Evolutionary conservation across 805 yeast genomes (phyloP).

Genomic region (Pichia cabralensis): DNA sequence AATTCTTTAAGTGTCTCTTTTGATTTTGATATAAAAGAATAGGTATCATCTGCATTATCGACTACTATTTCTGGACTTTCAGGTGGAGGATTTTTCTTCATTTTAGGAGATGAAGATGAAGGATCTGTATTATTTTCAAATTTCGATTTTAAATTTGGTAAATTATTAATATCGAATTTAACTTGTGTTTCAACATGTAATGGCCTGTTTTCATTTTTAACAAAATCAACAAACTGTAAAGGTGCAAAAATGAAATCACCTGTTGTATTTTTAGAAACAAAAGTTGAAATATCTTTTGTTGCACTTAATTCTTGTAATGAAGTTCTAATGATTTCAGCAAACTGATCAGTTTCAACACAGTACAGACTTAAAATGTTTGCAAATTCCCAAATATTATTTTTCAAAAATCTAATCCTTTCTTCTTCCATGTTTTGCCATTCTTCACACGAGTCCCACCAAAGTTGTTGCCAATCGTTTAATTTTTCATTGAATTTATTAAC

Average conservation of each 20-base stretch:
- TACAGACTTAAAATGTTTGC: constrained; percentile 65
- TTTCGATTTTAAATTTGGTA: constrained; percentile 11
- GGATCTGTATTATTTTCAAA: constrained; percentile 1
- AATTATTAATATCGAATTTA: constrained; percentile 11
- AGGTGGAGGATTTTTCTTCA: constrained; percentile 22
- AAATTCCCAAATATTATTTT: constrained; percentile 67
- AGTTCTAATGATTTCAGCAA: constrained; percentile 61
- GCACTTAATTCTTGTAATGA: constrained; percentile 62
- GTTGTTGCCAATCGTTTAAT: constrained; percentile 54
- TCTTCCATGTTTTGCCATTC: constrained; percentile 60
- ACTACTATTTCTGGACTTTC: constrained; percentile 18
- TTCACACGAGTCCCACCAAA: constrained; percentile 59
- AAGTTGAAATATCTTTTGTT: constrained; percentile 43
- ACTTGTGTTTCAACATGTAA: constrained; percentile 1
- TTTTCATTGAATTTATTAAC: constrained; percentile 44
- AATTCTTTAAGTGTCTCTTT: constrained; percentile 23
- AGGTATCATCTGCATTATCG: constrained; percentile 17
- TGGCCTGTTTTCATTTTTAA: constrained; percentile 20
- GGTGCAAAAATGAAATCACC: constrained; percentile 53
- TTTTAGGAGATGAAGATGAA: constrained; percentile 8
- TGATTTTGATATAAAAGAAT: constrained; percentile 20
- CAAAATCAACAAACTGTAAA: constrained; percentile 54
- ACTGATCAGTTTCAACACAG: constrained; percentile 71
- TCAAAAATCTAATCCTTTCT: constrained; percentile 59
- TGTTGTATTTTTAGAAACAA: constrained; percentile 47